These are phyloP conservation scores for Trapa bicornis DNA, from an alignment of 345 rosid species.

Conservation along the genomic window DNA sequence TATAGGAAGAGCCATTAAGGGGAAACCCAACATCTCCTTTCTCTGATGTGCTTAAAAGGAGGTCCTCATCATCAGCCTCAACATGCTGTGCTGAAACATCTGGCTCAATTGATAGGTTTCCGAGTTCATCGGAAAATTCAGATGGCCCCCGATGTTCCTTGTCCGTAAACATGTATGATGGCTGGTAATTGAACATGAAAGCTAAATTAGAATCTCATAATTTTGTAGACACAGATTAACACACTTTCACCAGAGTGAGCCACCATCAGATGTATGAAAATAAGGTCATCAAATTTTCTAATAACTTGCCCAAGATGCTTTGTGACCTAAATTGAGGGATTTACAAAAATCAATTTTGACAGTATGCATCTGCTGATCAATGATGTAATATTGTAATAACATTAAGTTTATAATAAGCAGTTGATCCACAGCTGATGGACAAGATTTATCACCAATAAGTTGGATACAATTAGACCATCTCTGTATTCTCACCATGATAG, in stretches of 20 bases:
- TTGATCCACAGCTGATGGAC: neutral
- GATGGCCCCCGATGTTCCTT: constrained; percentile 88
- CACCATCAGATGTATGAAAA: neutral
- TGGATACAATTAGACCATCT: neutral
- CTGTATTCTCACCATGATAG: neutral
- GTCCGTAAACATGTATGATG: constrained; percentile 94
- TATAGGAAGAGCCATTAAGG: constrained; percentile 48
- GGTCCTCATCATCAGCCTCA: constrained; percentile 84
- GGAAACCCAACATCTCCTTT: constrained; percentile 61
- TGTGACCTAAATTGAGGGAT: neutral
- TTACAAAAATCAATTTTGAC: neutral
- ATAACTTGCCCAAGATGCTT: neutral
- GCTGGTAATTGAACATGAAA: constrained; percentile 42
- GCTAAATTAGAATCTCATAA: constrained; percentile 3
- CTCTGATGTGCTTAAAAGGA: constrained; percentile 66
- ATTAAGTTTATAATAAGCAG: neutral
- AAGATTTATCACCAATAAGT: neutral
- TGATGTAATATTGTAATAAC: neutral
- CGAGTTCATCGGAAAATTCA: constrained; percentile 78
- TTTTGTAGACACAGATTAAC: neutral
- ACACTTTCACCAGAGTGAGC: neutral
- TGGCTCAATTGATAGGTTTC: constrained; percentile 48
- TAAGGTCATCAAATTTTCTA: neutral
- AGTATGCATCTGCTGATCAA: neutral
- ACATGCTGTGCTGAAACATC: constrained; percentile 51